Base-by-base conservation (phyloP, 768 basidiomycete species). In the Podaxis sp. region DNA sequence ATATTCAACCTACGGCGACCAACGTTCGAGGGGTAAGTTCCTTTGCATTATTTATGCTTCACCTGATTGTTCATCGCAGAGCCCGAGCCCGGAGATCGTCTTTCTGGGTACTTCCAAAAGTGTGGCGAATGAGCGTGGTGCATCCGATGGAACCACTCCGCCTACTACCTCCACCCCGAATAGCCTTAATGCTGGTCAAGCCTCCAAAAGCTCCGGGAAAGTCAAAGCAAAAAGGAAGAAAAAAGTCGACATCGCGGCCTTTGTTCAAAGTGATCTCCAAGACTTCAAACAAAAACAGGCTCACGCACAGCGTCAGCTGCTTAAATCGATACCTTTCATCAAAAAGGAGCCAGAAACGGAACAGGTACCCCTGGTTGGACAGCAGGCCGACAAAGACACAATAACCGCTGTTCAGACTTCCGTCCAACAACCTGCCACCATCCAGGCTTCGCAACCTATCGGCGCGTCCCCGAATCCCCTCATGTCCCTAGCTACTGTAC, bases 251-350 rank as follows among this genome's bases (percentile, higher is more conserved):
- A 53, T 73, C 10, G 57, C 67, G 9, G 62, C 68, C 7, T 66
- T 76, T 27, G 67, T 72, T 21, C 58, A 71, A 38, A 65, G 63
- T 35, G 75, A 77, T 64, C 56, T 75, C 5, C 63, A 69, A 56
- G 67, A 64, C 13, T 65, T 70, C 37, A 38, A 66, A 32, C 64
- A 68, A 56, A 69, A 66, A 50, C 65, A 67, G 57, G 59, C 66
- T 3, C 62, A 54, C 54, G 62, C 54, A 37, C 54, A 7, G 28
- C 44, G 13, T 18, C 47, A 23, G 46, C 3, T 23, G 14, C 16
- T 48, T 14, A 50, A 37, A 16, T 25, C 55, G 16, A 23, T 51
- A 14, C 9, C 23, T 13, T 25, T n/a, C 23, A 52, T 63, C 46
- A 55, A 50, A 44, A 55, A 53, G 10, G 58, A 61, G 25, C 53